phyloP scores from a whole-genome alignment of 2,329 filamentous ascomycete genomes.

The Davidsoniella neocaledoniae region DNA sequence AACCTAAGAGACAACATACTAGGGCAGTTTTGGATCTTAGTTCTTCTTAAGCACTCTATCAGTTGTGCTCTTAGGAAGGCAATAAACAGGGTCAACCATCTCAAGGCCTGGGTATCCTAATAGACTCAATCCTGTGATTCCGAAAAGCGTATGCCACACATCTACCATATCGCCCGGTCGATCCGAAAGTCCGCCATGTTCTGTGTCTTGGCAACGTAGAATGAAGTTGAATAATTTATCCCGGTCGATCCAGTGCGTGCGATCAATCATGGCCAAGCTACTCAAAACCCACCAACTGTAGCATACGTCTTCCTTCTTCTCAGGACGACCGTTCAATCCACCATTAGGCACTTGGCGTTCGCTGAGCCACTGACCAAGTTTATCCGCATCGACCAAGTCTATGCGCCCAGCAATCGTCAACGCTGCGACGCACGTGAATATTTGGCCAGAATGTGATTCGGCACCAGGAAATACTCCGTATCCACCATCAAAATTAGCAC shows the following conservation, averaged over 20 bases:
- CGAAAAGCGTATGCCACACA: constrained; percentile 90
- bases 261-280: constrained; percentile 75
- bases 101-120: constrained; percentile 60
- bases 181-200: constrained; percentile 75
- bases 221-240: constrained; percentile 69
- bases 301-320: constrained; percentile 92
- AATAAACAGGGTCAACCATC: constrained; percentile 77
- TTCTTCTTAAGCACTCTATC: constrained; percentile 27
- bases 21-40: not conserved
- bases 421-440: constrained; percentile 84
- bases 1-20: not conserved
- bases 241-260: constrained; percentile 84
- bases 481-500: constrained; percentile 85
- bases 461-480: constrained; percentile 81
- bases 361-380: constrained; percentile 76
- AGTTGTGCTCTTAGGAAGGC: constrained; percentile 54
- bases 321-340: constrained; percentile 82
- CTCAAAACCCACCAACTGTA: constrained; percentile 99
- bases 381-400: constrained; percentile 68
- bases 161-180: constrained; percentile 89
- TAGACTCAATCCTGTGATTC: constrained; percentile 72
- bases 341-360: constrained; percentile 79
- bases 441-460: constrained; percentile 88
- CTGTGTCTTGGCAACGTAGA: constrained; percentile 69
- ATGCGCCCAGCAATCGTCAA: constrained; percentile 68